Percentiles rank a stretch among this genome's conserved stretches.
Conservation (phyloP, 2,329 filamentous ascomycete genomes). For the Claviceps africana region DNA sequence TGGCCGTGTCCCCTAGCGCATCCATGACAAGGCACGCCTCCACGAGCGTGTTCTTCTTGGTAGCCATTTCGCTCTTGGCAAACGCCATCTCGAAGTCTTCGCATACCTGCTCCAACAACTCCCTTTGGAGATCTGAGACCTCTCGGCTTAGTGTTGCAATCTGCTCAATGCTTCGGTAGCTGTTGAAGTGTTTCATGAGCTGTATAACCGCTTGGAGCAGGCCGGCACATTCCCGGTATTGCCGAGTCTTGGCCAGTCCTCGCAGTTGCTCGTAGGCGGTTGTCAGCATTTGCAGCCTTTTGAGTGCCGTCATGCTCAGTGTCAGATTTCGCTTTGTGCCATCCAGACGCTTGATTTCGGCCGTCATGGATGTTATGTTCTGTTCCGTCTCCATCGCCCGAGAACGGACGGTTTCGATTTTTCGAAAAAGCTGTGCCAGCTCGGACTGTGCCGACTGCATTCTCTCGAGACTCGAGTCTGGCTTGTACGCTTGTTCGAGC, state of each 20-base stretch:
- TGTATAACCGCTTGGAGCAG: conserved; percentile 89
- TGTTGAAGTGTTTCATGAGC: conserved; percentile 97
- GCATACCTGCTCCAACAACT: conserved; percentile 92
- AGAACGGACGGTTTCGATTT: conserved; percentile 84
- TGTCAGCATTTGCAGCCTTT: conserved; percentile 94
- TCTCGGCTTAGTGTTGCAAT: conserved; percentile 87
- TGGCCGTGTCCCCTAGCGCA: conserved; percentile 77
- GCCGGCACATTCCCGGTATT: conserved; percentile 91
- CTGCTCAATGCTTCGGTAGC: conserved; percentile 93
- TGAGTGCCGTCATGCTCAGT: conserved; percentile 92
- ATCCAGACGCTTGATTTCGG: conserved; percentile 94
- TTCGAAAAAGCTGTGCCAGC: conserved; percentile 77
- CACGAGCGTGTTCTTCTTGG: conserved; percentile 54
- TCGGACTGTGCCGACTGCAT: conserved; percentile 87
- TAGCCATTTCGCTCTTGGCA: conserved; percentile 67
- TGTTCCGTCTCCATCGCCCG: conserved; percentile 86
- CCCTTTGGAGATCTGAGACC: conserved; percentile 83
- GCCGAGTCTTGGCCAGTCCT: conserved; percentile 66
- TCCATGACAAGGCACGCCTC: conserved; percentile 93
- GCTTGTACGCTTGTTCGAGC: conserved; percentile 68
- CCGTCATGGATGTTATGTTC: conserved; percentile 96
- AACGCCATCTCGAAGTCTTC: conserved; percentile 97
- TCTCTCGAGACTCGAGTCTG: conserved; percentile 75
- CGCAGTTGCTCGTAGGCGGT: conserved; percentile 96
- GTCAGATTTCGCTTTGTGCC: conserved; percentile 94